A percentile compares a stretch with the other conserved stretches of the same genome.
Evolutionary conservation across 768 basidiomycete genomes (phyloP).

Genomic region (Leccinum variicolor): DNA sequence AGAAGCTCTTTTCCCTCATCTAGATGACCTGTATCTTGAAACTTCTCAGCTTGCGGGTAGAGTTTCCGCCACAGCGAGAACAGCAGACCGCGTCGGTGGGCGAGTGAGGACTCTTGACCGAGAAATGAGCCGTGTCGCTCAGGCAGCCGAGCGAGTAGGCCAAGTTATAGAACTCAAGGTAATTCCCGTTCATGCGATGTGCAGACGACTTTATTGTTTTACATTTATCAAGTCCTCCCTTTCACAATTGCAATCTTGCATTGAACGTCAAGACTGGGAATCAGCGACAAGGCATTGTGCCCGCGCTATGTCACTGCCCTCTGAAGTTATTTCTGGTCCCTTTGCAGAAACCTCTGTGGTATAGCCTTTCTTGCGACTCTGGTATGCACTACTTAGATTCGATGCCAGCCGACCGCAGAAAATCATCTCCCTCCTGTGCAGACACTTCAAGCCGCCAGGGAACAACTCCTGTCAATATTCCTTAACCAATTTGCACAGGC

Average conservation of each 20-base stretch:
- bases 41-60: slow-evolving; percentile 51
- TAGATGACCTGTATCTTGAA: slow-evolving; percentile 62
- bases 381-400: background rate
- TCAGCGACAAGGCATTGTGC: slow-evolving; percentile 88
- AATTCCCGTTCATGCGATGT: slow-evolving; percentile 1
- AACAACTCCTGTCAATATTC: slow-evolving; percentile 75
- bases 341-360: slow-evolving; percentile 91
- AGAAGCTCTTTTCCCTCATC: slow-evolving; percentile 52
- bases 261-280: slow-evolving; percentile 92
- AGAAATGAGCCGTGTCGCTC: slow-evolving; percentile 87
- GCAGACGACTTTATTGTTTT: slow-evolving; percentile 23
- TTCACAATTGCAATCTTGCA: slow-evolving; percentile 50
- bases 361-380: slow-evolving; percentile 25
- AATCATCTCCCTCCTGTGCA: slow-evolving; percentile 84
- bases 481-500: slow-evolving; percentile 78
- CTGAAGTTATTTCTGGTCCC: slow-evolving; percentile 71
- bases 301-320: slow-evolving; percentile 82
- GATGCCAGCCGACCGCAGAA: slow-evolving; percentile 79
- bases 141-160: slow-evolving; percentile 87
- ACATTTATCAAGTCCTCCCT: slow-evolving; percentile 57
- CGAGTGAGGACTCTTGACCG: slow-evolving; percentile 86
- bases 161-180: slow-evolving; percentile 97
- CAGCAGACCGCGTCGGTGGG: slow-evolving; percentile 87
- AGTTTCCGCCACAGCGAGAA: slow-evolving; percentile 71
- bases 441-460: slow-evolving; percentile 71